Evolutionary conservation across 371 early-diverging fungal genomes (phyloP).

Genomic region (Apophysomyces ossiformis): DNA sequence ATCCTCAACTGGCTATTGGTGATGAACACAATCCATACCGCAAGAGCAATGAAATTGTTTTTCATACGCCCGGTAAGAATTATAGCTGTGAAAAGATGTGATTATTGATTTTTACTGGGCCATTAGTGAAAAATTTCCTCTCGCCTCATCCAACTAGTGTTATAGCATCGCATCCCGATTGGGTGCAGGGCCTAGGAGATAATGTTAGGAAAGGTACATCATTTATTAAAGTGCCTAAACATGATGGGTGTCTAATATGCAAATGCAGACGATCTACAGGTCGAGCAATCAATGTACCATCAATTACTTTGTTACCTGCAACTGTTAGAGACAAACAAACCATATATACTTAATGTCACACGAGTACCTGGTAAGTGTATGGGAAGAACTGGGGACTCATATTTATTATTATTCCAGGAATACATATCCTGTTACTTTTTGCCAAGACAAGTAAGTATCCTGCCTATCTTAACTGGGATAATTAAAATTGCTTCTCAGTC

Average conservation of each 20-base stretch:
- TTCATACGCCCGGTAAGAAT: constrained; percentile 46
- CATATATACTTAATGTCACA: constrained; percentile 65
- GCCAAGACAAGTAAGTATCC: constrained; percentile 40
- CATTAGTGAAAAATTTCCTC: constrained; percentile 53
- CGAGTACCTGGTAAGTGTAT: constrained; percentile 54
- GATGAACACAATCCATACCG: constrained; percentile 67
- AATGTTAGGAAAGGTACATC: constrained; percentile 46
- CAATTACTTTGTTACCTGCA: constrained; percentile 66
- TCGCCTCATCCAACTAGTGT: constrained; percentile 69
- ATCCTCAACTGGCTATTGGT: constrained; percentile 69
- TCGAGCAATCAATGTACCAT: constrained; percentile 44
- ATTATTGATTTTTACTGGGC: neutral
- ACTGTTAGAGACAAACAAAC: constrained; percentile 69
- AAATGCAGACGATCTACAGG: constrained; percentile 41
- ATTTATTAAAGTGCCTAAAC: neutral
- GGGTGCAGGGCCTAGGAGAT: constrained; percentile 53
- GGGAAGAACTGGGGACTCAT: constrained; percentile 11
- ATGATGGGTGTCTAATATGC: neutral
- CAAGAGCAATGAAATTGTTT: constrained; percentile 61
- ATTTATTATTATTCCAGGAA: constrained; percentile 29
- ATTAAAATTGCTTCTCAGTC: constrained; percentile 28
- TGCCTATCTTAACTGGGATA: neutral
- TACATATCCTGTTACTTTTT: constrained; percentile 46
- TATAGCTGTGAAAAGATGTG: neutral
- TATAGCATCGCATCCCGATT: constrained; percentile 60